phyloP scores from a whole-genome alignment of 2,329 filamentous ascomycete genomes.

The Tolypocladium tundrense region DNA sequence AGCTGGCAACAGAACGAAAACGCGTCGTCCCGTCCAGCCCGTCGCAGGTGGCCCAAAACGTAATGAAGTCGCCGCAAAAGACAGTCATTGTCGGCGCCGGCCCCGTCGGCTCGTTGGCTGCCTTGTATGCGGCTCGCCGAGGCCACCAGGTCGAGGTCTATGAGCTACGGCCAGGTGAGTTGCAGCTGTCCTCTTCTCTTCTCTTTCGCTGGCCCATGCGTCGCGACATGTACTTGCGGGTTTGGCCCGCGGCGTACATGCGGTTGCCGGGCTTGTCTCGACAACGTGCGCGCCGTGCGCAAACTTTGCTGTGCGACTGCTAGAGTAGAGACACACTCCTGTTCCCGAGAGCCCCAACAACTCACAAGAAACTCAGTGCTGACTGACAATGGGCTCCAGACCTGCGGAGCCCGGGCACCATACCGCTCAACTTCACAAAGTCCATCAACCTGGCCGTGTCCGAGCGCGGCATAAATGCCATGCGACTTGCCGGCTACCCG shows the following conservation, averaged over 20 bases:
- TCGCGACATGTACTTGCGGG: background rate
- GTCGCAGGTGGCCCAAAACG: background rate
- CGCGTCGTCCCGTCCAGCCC: background rate
- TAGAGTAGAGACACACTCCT: no score
- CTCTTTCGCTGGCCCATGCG: background rate
- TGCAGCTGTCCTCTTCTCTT: background rate
- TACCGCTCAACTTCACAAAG: constrained; percentile 88
- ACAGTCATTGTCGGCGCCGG: constrained; percentile 83
- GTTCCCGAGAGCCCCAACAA: background rate
- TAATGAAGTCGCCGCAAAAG: constrained; percentile 36
- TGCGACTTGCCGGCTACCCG: constrained; percentile 58
- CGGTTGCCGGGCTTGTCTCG: background rate
- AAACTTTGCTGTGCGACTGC: background rate
- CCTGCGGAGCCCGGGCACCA: constrained; percentile 70
- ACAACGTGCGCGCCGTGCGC: background rate
- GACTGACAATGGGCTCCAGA: constrained; percentile 42
- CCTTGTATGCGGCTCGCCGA: constrained; percentile 80
- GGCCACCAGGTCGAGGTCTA: constrained; percentile 90
- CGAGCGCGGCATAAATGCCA: constrained; percentile 83
- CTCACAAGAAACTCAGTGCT: background rate
- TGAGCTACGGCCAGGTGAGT: constrained; percentile 78
- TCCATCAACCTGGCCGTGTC: constrained; percentile 98
- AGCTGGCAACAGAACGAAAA: background rate
- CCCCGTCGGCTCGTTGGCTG: constrained; percentile 84
- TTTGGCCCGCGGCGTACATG: background rate